Evolutionary conservation across 345 rosid genomes (phyloP).

Genomic region (Syzygium aqueum): DNA sequence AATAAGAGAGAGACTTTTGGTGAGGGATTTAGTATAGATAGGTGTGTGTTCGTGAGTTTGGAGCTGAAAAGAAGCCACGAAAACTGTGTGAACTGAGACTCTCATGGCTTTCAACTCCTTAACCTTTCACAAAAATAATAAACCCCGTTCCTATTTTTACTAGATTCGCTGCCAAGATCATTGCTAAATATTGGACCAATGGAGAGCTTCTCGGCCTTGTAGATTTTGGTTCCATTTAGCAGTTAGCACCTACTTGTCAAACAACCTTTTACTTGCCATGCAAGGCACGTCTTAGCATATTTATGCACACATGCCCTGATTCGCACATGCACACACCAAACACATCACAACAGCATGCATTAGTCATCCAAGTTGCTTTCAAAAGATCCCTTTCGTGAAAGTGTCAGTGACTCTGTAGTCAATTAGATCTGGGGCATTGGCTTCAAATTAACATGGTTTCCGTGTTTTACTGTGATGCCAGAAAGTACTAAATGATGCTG

Average conservation of each 20-base stretch:
- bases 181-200: neutral
- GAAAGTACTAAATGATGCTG: conserved; percentile 76
- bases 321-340: neutral
- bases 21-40: neutral
- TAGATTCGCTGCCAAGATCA: neutral
- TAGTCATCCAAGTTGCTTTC: neutral
- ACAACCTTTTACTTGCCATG: neutral
- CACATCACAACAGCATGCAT: neutral
- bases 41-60: neutral
- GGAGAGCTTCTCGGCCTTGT: neutral
- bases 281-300: neutral
- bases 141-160: neutral
- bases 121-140: neutral
- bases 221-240: neutral
- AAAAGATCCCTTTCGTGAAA: neutral
- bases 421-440: neutral
- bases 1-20: neutral
- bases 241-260: neutral
- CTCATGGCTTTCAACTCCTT: neutral
- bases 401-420: neutral
- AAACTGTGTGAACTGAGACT: neutral
- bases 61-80: neutral
- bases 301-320: neutral
- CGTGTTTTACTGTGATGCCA: conserved; percentile 10
- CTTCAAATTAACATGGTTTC: neutral